Evolutionary conservation across 371 early-diverging fungal genomes (phyloP), one percentile per base, ranked within the genome.

Genomic region (Mucor plumbeus): DNA sequence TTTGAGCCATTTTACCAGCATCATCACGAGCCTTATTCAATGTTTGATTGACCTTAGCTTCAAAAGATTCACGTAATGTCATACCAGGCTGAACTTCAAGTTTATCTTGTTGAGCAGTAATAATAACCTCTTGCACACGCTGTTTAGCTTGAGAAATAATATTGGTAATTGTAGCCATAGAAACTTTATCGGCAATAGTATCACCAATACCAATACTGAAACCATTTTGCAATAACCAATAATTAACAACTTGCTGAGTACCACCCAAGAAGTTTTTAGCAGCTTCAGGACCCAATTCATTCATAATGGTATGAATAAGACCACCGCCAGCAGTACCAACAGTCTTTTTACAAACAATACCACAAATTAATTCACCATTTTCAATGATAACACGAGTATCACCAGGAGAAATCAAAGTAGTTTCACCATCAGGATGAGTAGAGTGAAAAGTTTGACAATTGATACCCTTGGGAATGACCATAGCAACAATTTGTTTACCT

Each of bases 151-250:
- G 87, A 57, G 81, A 82, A 79, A 99, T 99, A 55, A 92, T 91
- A 43, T 87, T 87, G 55, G 92, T 92, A 65, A 99, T 96, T 5
- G 79, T 79, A 48, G 89, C 84, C 92, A 97, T 97, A 17, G 99
- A 96, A 17, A 68, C 74, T 31, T 83, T 80, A 80, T 98, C 98
- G 26, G 99, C 97, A 77, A 99, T 93, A 3, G 99, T 97, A 77
- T 99, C 99, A 68, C 99, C 99, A 73, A 99, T 99, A 77, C 99
- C 99, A 58, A 99, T 95, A 77, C 97, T 96, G 75, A 99, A 99
- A 7, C 97, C 92, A 67, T 96, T 89, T 71, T 95, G 95, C 68
- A 94, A 74, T 43, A 99, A 80, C 97, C 98, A 99, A 80, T 95
- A 91, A 84, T 98, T 99, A 54, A 99, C 94, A 8, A 99, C 91